phyloP scores from a whole-genome alignment of 176 grass and related monocot genomes.

The bread wheat (Triticum aestivum) region IWGSC_CS_RefSeq_v2.1 NC_057813.1:429350997-429351496 shows the following conservation, averaged over 20 bases:
- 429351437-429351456: conserved; percentile 16
- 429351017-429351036: conserved; percentile 86
- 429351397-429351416: conserved; percentile 59
- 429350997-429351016: conserved; percentile 79
- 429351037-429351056: conserved; percentile 77
- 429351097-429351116: conserved; percentile 80
- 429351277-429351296: conserved; percentile 91
- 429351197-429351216: conserved; percentile 27
- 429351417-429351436: conserved; percentile 51
- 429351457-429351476: not conserved
- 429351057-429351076: conserved; percentile 76
- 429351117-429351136: conserved; percentile 81
- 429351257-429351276: conserved; percentile 85
- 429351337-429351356: conserved; percentile 65
- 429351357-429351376: conserved; percentile 16
- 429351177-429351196: conserved; percentile 37
- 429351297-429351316: conserved; percentile 76
- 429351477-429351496: conserved; percentile 28
- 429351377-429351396: conserved; percentile 66
- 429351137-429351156: conserved; percentile 46
- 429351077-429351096: conserved; percentile 84
- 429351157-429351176: conserved; percentile 37
- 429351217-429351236: conserved; percentile 32
- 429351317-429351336: conserved; percentile 84
- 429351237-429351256: conserved; percentile 58